A percentile compares a stretch with the other conserved stretches of the same genome.
phyloP scores from a whole-genome alignment of 1,284 basidiomycete genomes.

The Cutaneotrichosporon sp. region DNA sequence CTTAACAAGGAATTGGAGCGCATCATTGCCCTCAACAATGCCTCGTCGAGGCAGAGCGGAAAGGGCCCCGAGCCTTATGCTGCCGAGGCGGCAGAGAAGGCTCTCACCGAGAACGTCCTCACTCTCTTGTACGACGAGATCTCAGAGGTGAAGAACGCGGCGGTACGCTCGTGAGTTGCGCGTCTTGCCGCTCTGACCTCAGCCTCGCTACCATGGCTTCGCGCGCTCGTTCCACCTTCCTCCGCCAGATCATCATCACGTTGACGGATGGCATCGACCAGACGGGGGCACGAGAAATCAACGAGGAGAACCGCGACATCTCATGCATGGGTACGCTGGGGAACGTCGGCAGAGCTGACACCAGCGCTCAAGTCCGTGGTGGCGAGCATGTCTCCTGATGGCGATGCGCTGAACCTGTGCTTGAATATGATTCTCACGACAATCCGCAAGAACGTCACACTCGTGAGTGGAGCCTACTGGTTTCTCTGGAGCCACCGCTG shows the following conservation, averaged over 20 bases:
- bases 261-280: conserved; percentile 31
- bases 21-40: conserved; percentile 55
- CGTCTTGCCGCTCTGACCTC: not conserved
- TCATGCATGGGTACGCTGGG: conserved; percentile 73
- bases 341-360: conserved; percentile 5
- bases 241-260: conserved; percentile 83
- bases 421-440: conserved; percentile 16
- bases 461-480: not conserved
- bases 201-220: conserved; percentile 43
- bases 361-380: conserved; percentile 92
- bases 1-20: conserved; percentile 79
- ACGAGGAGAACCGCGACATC: conserved; percentile 68
- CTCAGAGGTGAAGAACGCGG: conserved; percentile 96
- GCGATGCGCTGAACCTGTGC: not conserved
- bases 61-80: conserved; percentile 49
- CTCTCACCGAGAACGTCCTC: conserved; percentile 75
- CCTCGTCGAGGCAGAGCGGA: not conserved
- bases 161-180: conserved; percentile 75
- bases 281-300: conserved; percentile 28
- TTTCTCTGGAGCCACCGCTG: conserved; percentile 22
- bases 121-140: conserved; percentile 86
- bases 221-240: conserved; percentile 58
- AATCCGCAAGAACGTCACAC: conserved; percentile 65
- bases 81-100: conserved; percentile 78
- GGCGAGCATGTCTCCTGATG: conserved; percentile 62